Conservation (phyloP, 2,329 filamentous ascomycete genomes). For the Aspergillus niger region DNA sequence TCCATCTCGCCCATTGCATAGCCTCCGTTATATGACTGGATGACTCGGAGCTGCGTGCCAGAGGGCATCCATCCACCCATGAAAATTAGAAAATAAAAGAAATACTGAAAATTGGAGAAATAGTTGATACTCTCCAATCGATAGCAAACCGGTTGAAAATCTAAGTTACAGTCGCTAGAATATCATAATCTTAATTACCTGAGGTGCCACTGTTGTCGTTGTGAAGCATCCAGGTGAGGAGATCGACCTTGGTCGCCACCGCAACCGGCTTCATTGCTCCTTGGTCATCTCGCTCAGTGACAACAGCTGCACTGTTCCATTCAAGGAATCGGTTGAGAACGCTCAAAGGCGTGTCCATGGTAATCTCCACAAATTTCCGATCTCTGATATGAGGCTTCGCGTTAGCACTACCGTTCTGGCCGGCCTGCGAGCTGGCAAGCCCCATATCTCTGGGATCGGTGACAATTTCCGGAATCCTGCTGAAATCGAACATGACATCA, state of each 20-base stretch:
- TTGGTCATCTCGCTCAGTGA: slow-evolving; percentile 72
- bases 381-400: slow-evolving; percentile 50
- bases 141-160: too few species aligned
- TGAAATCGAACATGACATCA: slow-evolving; percentile 97
- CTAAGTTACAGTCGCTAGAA: too few species aligned
- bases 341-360: slow-evolving; percentile 79
- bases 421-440: slow-evolving; percentile 27
- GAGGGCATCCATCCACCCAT: too few species aligned
- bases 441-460: slow-evolving; percentile 76
- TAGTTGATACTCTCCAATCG: too few species aligned
- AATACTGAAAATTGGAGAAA: too few species aligned
- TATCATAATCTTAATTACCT: not conserved
- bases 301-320: slow-evolving; percentile 95
- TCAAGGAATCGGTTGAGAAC: slow-evolving; percentile 91
- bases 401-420: slow-evolving; percentile 17
- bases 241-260: slow-evolving; percentile 93
- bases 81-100: too few species aligned
- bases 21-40: too few species aligned
- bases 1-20: not conserved
- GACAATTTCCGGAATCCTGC: slow-evolving; percentile 80
- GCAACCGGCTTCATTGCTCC: slow-evolving; percentile 75
- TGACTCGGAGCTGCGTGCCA: too few species aligned
- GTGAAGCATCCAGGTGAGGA: slow-evolving; percentile 89
- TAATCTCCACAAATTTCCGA: slow-evolving; percentile 89
- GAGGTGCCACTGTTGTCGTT: slow-evolving; percentile 42